Conservation (phyloP, 768 basidiomycete species). For the Cystobasidium onofrii region DNA sequence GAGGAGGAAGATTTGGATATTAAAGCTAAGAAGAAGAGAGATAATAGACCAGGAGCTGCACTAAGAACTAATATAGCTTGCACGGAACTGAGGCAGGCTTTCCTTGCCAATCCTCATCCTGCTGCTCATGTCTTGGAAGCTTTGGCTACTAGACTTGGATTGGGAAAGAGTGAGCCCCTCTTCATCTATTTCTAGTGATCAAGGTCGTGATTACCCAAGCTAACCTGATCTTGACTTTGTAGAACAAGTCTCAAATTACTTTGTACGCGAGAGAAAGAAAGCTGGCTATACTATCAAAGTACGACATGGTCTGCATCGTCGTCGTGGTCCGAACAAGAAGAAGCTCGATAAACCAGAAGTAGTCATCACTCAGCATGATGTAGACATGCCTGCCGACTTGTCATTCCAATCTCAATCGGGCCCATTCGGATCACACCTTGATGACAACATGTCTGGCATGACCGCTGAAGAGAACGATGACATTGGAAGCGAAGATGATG, state of each 20-base stretch:
- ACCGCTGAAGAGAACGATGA: background rate
- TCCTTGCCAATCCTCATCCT: constrained; percentile 27
- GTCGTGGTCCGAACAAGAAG: background rate
- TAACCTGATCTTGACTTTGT: background rate
- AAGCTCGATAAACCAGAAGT: background rate
- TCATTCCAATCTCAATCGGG: background rate
- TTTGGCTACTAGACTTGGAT: constrained; percentile 12
- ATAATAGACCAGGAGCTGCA: constrained; percentile 14
- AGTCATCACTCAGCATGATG: constrained; percentile 19
- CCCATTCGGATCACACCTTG: background rate
- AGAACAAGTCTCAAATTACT: constrained; percentile 32
- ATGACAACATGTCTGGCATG: background rate
- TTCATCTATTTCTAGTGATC: no score
- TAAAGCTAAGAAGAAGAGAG: background rate
- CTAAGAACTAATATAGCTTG: constrained; percentile 18
- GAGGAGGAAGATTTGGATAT: background rate
- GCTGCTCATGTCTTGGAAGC: constrained; percentile 16
- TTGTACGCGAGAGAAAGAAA: constrained; percentile 29
- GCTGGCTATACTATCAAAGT: constrained; percentile 26
- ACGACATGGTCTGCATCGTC: constrained; percentile 22
- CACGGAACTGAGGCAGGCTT: constrained; percentile 8
- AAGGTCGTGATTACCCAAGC: no score
- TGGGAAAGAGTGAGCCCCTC: constrained; percentile 28
- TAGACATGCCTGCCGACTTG: background rate
- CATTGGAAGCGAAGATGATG: background rate